These are phyloP conservation scores for Triticum monococcum DNA, from an alignment of 176 grass and related monocot genomes.

Conservation along the genomic window DNA sequence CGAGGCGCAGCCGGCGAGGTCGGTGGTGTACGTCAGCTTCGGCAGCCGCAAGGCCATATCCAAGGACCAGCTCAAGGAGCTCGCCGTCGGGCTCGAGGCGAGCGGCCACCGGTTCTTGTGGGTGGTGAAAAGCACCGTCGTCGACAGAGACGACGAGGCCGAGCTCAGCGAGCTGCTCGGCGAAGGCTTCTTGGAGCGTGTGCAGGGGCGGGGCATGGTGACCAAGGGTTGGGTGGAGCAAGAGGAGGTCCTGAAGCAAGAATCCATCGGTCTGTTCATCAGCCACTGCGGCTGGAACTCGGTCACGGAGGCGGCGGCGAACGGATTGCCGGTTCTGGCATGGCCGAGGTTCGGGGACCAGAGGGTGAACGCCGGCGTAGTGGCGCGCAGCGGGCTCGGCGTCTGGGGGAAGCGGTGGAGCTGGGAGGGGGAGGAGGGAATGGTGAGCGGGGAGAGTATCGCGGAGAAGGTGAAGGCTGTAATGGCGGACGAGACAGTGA, in stretches of 20 bases:
- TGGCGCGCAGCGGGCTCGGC: conserved; percentile 30
- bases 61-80: conserved; percentile 47
- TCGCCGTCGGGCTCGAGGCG: conserved; percentile 51
- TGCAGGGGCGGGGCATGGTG: conserved; percentile 44
- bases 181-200: conserved; percentile 41
- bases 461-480: conserved; percentile 27
- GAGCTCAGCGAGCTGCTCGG: conserved; percentile 45
- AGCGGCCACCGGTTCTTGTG: conserved; percentile 72
- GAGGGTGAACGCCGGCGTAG: conserved; percentile 53
- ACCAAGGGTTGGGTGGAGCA: conserved; percentile 79
- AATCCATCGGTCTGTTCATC: conserved; percentile 53
- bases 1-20: conserved; percentile 52
- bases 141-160: conserved; percentile 44
- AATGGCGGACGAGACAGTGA: conserved; percentile 9
- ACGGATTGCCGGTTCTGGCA: conserved; percentile 55
- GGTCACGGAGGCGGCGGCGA: conserved; percentile 49
- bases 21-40: conserved; percentile 79
- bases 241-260: conserved; percentile 47
- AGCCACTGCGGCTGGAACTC: conserved; percentile 94
- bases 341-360: conserved; percentile 71
- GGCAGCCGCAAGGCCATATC: conserved; percentile 60
- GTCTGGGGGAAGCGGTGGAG: conserved; percentile 57
- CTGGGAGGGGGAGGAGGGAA: conserved; percentile 54
- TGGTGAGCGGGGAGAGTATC: conserved; percentile 30
- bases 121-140: conserved; percentile 59